Conservation (phyloP, 1,284 basidiomycete species). For the Tilletia indica region DNA sequence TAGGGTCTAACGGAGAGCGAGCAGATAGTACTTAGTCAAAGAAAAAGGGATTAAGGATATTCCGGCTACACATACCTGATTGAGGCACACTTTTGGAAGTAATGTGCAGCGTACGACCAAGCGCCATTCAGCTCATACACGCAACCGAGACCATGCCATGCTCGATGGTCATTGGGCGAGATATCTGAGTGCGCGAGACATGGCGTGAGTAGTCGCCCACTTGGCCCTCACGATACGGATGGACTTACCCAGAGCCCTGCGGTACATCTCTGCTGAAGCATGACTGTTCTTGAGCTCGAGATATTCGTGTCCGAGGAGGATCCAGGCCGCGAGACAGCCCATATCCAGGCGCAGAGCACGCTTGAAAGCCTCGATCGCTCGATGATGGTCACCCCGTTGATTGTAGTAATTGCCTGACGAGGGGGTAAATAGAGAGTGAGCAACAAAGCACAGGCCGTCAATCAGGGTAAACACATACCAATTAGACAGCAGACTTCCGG, state of each 20-base stretch:
- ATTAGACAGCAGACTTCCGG: slow-evolving; percentile 83
- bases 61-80: slow-evolving; percentile 65
- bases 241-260: slow-evolving; percentile 81
- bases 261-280: slow-evolving; percentile 95
- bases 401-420: slow-evolving; percentile 89
- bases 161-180: slow-evolving; percentile 75
- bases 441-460: not conserved
- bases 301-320: slow-evolving; percentile 98
- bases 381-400: slow-evolving; percentile 85
- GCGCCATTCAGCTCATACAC: slow-evolving; percentile 95
- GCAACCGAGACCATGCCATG: slow-evolving; percentile 98
- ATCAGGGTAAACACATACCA: slow-evolving; percentile 62
- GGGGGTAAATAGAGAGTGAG: not conserved
- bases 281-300: slow-evolving; percentile 98
- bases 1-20: slow-evolving; percentile 67
- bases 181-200: slow-evolving; percentile 64
- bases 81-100: slow-evolving; percentile 92
- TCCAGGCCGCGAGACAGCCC: slow-evolving; percentile 95
- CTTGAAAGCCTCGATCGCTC: slow-evolving; percentile 91
- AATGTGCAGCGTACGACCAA: slow-evolving; percentile 92
- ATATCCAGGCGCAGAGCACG: slow-evolving; percentile 89
- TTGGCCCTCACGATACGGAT: not conserved
- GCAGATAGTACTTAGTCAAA: not conserved
- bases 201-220: slow-evolving; percentile 17
- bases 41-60: not conserved